A percentile compares a stretch with the other conserved stretches of the same genome.
Evolutionary conservation across 2,329 filamentous ascomycete genomes (phyloP).

Genomic region (Aspergillus jensenii): DNA sequence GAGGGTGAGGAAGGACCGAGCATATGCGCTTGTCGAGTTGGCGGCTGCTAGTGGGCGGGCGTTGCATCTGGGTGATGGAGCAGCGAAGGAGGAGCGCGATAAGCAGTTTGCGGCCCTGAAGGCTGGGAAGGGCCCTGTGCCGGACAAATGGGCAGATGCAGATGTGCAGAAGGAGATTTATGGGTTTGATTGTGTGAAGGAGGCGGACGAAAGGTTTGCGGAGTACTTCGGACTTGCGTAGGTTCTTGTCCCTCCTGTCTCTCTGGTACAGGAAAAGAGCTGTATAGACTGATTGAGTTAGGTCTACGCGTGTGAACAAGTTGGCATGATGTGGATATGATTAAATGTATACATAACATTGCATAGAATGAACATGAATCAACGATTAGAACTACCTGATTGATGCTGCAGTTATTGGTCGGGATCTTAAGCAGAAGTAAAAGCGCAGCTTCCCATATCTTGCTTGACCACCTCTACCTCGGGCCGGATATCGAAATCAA

Average conservation of each 20-base stretch:
- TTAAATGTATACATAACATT: conserved; percentile 4
- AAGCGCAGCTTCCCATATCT: conserved; percentile 72
- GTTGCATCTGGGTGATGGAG: conserved; percentile 59
- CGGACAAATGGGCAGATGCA: conserved; percentile 69
- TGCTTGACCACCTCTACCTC: conserved; percentile 58
- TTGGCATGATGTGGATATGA: conserved; percentile 5
- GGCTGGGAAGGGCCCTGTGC: conserved; percentile 47
- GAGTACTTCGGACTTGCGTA: conserved; percentile 20
- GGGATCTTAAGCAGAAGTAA: conserved; percentile 41
- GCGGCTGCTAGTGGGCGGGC: conserved; percentile 55
- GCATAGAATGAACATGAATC: neutral
- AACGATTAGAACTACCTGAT: neutral
- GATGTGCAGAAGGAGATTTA: conserved; percentile 69
- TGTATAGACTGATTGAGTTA: neutral
- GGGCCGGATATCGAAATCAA: conserved; percentile 87
- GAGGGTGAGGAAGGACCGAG: conserved; percentile 55
- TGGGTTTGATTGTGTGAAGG: conserved; percentile 60
- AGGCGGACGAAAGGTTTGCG: conserved; percentile 48
- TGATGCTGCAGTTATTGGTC: conserved; percentile 13
- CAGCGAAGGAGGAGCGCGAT: conserved; percentile 60
- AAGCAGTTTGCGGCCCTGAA: conserved; percentile 56
- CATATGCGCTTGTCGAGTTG: conserved; percentile 57
- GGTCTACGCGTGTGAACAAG: conserved; percentile 2
- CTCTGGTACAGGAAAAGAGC: neutral
- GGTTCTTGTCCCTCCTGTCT: neutral